Evolutionary conservation across 768 basidiomycete species (phyloP).

Genomic region (Rhodotorula babjevae): DNA sequence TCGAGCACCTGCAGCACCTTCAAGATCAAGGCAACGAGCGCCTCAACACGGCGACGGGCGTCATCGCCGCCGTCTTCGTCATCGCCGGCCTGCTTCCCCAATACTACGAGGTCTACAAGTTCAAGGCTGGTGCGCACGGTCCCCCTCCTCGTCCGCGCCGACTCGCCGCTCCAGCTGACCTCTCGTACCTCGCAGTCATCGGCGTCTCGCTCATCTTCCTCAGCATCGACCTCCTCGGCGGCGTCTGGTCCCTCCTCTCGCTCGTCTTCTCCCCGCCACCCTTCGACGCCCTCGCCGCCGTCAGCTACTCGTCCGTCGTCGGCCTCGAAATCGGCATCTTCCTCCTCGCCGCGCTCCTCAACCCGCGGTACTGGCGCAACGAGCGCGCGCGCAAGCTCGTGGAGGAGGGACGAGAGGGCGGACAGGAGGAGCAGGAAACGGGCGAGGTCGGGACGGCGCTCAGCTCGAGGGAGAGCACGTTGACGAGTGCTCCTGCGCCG

Average conservation of each 20-base stretch:
- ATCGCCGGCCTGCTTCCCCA: conserved; percentile 54
- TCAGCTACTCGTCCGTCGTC: conserved; percentile 62
- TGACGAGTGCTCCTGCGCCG: background rate
- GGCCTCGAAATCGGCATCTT: conserved; percentile 62
- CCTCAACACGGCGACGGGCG: conserved; percentile 59
- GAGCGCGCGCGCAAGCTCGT: background rate
- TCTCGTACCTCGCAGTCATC: conserved; percentile 51
- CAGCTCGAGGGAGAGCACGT: background rate
- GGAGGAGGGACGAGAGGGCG: background rate
- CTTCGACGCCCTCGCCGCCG: conserved; percentile 62
- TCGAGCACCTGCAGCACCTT: conserved; percentile 46
- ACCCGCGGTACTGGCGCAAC: conserved; percentile 51
- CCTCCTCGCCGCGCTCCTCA: conserved; percentile 61
- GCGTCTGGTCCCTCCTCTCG: conserved; percentile 64
- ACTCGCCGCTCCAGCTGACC: too few species aligned
- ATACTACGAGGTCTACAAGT: conserved; percentile 68
- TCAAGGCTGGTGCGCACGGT: conserved; percentile 45
- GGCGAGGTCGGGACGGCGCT: background rate
- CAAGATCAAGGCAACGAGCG: conserved; percentile 48
- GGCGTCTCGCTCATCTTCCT: conserved; percentile 71
- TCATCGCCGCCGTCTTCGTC: conserved; percentile 59
- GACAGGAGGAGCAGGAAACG: background rate
- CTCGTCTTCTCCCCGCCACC: conserved; percentile 59
- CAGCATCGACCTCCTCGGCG: conserved; percentile 53
- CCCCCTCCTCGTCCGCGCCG: background rate